Evolutionary conservation across 345 rosid species (phyloP).

Genomic region (Euphorbia lathyris): DNA sequence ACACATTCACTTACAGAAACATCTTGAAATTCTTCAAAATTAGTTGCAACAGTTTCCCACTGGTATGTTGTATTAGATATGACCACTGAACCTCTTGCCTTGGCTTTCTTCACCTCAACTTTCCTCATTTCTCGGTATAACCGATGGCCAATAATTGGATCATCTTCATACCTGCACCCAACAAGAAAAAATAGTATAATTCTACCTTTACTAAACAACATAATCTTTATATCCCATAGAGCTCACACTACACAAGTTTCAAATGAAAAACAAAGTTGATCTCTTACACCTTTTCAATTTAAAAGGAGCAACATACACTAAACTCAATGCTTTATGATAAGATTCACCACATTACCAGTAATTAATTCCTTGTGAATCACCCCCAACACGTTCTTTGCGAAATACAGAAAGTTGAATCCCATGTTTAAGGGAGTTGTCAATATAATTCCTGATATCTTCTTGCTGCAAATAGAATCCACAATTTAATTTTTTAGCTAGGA

Average conservation of each 20-base stretch:
- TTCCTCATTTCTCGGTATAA: conserved; percentile 90
- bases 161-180: conserved; percentile 86
- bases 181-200: conserved; percentile 20
- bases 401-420: conserved; percentile 77
- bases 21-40: conserved; percentile 93
- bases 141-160: conserved; percentile 85
- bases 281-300: not conserved
- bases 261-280: no score
- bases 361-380: conserved; percentile 90
- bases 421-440: conserved; percentile 83
- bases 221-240: not conserved
- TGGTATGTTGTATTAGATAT: conserved; percentile 61
- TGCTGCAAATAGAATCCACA: conserved; percentile 52
- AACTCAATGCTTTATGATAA: conserved; percentile 10
- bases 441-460: conserved; percentile 90
- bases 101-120: conserved; percentile 71
- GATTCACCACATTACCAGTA: conserved; percentile 58
- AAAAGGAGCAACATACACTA: conserved; percentile 1
- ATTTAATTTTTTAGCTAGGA: conserved; percentile 17
- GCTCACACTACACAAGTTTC: no score
- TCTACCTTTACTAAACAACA: not conserved
- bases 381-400: conserved; percentile 92
- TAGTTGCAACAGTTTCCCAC: conserved; percentile 98
- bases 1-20: conserved; percentile 51
- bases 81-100: conserved; percentile 78